Base-by-base conservation (phyloP, 2,329 filamentous ascomycete genomes). In the Neoscytalidium dimidiatum region DNA sequence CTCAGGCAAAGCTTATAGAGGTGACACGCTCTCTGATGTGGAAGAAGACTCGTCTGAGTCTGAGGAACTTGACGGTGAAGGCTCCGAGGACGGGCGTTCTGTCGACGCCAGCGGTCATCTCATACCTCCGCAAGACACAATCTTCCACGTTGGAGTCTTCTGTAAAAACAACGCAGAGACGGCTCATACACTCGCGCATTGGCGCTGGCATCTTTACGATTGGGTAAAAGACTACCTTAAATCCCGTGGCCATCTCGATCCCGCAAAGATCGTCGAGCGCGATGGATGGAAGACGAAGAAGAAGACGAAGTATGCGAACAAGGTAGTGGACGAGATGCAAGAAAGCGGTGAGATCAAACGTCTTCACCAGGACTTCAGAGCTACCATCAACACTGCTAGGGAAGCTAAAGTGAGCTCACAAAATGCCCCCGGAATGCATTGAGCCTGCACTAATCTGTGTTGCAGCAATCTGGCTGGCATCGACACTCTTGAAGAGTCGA, bases 181-280 rank as follows among this genome's bases (percentile, higher is more conserved):
- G 43, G 89, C 90, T 0, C 91, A 94, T 72, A 84, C 84, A 0
- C 82, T 94, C 3, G 83, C 87, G 4, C 92, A 95, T 77, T 94
- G 92, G 92, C 89, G 89, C 64, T 86, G 85, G 66, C 85, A 88
- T 51, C 85, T 94, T n/a, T 89, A 91, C 71, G 84, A 89, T 68
- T 91, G 86, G 84, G 88, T 94, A 0, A 81, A 90, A 26, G 82
- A 84, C 29, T 86, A 85, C 62, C 84, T 95, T 0, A 76, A 82
- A 26, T 75, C 75, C 1, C 82, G 88, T 66, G 87, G 86, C 0
- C 83, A 89, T 68, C 81, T 90, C 67, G 80, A 79, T 0, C 78
- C 86, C 0, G 77, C 83, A 11, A 84, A 87, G 71, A 79, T 92
- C 33, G 79, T 87, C 1, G 81, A 87, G 72, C 82, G 90, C 8